phyloP scores from a whole-genome alignment of 2,329 filamentous ascomycete species.

The Bertia moriformis region DNA sequence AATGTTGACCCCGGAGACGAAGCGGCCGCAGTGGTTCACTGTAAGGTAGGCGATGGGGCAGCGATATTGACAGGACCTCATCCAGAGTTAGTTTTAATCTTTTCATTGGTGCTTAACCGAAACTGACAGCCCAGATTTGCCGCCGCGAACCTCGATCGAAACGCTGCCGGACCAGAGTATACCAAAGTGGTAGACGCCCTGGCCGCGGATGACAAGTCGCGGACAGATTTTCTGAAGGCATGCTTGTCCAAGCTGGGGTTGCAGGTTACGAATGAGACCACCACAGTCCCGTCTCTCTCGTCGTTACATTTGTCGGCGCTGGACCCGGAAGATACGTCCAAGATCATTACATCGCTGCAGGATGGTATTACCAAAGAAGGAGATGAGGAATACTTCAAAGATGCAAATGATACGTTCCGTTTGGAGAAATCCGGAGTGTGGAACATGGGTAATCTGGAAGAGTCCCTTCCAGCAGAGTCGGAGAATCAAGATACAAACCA shows the following conservation, averaged over 20 bases:
- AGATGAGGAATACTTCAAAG: slow-evolving; percentile 59
- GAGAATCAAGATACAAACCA: slow-evolving; percentile 24
- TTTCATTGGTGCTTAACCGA: slow-evolving; percentile 6
- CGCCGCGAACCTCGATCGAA: slow-evolving; percentile 58
- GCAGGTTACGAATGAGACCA: slow-evolving; percentile 55
- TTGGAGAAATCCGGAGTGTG: slow-evolving; percentile 55
- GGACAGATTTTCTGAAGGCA: slow-evolving; percentile 64
- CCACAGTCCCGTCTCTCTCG: slow-evolving; percentile 65
- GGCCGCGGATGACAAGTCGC: slow-evolving; percentile 50
- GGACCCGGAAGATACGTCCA: slow-evolving; percentile 45
- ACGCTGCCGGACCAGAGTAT: slow-evolving; percentile 55
- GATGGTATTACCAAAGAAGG: slow-evolving; percentile 54
- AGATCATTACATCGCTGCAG: slow-evolving; percentile 51
- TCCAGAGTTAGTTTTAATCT: slow-evolving; percentile 55
- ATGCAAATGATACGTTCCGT: slow-evolving; percentile 70
- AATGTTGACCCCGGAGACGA: slow-evolving; percentile 63
- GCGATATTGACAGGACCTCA: slow-evolving; percentile 76
- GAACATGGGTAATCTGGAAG: slow-evolving; percentile 37
- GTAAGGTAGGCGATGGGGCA: slow-evolving; percentile 66
- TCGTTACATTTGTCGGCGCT: slow-evolving; percentile 67
- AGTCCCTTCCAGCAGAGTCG: slow-evolving; percentile 30
- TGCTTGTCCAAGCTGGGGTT: slow-evolving; percentile 70
- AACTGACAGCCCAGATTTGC: slow-evolving; percentile 49
- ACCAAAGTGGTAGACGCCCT: slow-evolving; percentile 54
- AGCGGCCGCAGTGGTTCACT: slow-evolving; percentile 69